phyloP scores from a whole-genome alignment of 2,329 filamentous ascomycete species.

The Aspergillus candidus region DNA sequence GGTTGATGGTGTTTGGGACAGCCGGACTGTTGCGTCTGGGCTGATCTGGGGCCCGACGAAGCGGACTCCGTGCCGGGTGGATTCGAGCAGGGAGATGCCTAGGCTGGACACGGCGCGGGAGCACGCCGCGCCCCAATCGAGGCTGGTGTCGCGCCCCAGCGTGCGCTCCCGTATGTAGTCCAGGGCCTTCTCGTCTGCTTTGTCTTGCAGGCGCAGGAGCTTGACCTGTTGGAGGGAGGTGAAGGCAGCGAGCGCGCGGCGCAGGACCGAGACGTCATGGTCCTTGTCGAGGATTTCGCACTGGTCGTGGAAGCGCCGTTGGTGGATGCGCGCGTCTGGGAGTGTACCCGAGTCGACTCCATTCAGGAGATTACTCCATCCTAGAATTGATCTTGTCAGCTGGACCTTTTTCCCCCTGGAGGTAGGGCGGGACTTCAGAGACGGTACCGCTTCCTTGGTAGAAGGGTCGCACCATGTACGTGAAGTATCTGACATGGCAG shows the following conservation, averaged over 20 bases:
- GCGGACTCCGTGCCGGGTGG: slow-evolving; percentile 51
- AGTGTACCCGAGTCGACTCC: slow-evolving; percentile 15
- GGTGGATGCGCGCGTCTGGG: slow-evolving; percentile 23
- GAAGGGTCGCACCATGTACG: slow-evolving; percentile 38
- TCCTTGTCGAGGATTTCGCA: slow-evolving; percentile 44
- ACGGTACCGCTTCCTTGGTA: slow-evolving; percentile 35
- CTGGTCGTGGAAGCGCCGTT: slow-evolving; percentile 32
- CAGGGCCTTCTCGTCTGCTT: slow-evolving; percentile 51
- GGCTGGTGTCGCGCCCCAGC: slow-evolving; percentile 42
- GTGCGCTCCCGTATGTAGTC: slow-evolving; percentile 47
- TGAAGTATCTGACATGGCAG: slow-evolving; percentile 33
- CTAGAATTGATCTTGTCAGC: slow-evolving; percentile 21
- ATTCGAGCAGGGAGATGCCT: slow-evolving; percentile 51
- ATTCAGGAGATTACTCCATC: slow-evolving; percentile 24
- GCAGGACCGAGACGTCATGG: slow-evolving; percentile 49
- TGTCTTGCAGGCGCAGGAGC: slow-evolving; percentile 56
- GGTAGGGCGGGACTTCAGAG: slow-evolving; percentile 11
- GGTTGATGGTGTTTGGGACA: slow-evolving; percentile 43
- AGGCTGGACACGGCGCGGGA: slow-evolving; percentile 56
- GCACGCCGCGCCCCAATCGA: slow-evolving; percentile 59
- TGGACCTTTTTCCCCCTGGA: slow-evolving; percentile 1
- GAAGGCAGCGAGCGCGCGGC: slow-evolving; percentile 53
- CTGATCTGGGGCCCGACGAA: slow-evolving; percentile 60
- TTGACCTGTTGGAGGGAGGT: slow-evolving; percentile 58
- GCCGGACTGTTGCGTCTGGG: slow-evolving; percentile 51